Base-by-base conservation (phyloP, 2,329 filamentous ascomycete species). In the Phialemonium atrogriseum region DNA sequence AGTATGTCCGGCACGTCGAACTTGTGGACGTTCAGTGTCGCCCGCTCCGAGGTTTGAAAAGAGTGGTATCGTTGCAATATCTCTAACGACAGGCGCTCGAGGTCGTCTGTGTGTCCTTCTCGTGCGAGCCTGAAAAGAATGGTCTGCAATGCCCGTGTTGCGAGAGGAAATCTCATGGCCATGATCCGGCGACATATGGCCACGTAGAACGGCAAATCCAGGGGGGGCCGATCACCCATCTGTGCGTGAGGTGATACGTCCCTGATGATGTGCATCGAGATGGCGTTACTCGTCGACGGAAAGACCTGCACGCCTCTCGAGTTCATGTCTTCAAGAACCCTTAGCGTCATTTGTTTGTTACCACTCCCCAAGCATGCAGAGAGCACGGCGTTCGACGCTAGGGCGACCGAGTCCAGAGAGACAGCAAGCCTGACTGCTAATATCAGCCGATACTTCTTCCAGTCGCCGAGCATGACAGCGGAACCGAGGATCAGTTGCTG, bases 101-200 rank as follows among this genome's bases (percentile, higher is more conserved):
- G 44, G n/a, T 68, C 62, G 3, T 56, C 47, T 9, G 70, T 47
- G 10, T 57, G 60, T 9, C 58, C 55, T n/a, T 56, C 47, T 2
- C 61, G 59, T 3, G 64, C 59, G 4, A 72, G 55, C 24, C 54
- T 56, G 24, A 56, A 57, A 9, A 74, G 39, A 0, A 72, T 39
- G 4, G 55, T 55, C 34, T 52, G 55, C 64, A 68, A 70, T 11
- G 51, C 57, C 21, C 54, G 45, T 7, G 56, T 44, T 4, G 59
- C 49, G 5, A 66, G 50, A 8, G 63, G 59, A 21, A 61, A 53
- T 24, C 58, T 56, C 40, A 59, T 54, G 5, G 52, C 52, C 14
- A 54, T 46, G 21, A 66, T 51, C 23, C 54, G 56, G 8, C 47
- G 50, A 29, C 51, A 55, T 9, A 62, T 37, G 5, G 48, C 40